Evolutionary conservation across 208 protist species (phyloP).

Genomic region (Phytomonas sp.): DNA sequence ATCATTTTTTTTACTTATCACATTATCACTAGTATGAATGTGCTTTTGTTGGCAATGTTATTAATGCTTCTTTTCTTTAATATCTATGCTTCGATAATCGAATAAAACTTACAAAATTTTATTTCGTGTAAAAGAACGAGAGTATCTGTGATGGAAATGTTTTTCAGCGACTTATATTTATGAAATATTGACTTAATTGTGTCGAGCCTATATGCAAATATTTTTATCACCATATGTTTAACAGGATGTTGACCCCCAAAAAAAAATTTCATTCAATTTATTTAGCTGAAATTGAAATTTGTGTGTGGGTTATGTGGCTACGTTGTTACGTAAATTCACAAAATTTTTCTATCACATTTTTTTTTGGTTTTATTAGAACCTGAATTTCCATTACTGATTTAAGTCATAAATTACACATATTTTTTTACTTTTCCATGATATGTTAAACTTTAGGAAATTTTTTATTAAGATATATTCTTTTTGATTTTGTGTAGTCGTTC

Average conservation of each 20-base stretch:
- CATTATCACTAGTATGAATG: not conserved
- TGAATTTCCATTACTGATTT: not conserved
- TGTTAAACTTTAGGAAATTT: not conserved
- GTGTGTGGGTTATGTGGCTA: not conserved
- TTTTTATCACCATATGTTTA: not conserved
- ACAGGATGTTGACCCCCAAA: not conserved
- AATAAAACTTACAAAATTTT: not conserved
- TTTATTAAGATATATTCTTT: not conserved
- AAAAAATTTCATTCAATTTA: not conserved
- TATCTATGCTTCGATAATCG: not conserved
- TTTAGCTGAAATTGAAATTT: not conserved
- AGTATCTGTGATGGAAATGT: not conserved
- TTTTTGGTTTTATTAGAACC: not conserved
- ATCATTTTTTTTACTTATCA: not conserved
- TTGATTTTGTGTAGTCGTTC: not conserved
- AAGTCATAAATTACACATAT: not conserved
- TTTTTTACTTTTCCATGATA: conserved; percentile 2
- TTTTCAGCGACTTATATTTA: not conserved
- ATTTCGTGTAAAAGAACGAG: not conserved
- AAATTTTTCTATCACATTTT: not conserved
- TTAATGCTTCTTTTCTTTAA: not conserved
- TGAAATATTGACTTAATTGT: not conserved
- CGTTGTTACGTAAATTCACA: not conserved
- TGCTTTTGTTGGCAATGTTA: not conserved
- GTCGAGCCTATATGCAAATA: not conserved